Evolutionary conservation across 1,284 basidiomycete genomes (phyloP).

Genomic region (Microbotryum silenes-acaulis): DNA sequence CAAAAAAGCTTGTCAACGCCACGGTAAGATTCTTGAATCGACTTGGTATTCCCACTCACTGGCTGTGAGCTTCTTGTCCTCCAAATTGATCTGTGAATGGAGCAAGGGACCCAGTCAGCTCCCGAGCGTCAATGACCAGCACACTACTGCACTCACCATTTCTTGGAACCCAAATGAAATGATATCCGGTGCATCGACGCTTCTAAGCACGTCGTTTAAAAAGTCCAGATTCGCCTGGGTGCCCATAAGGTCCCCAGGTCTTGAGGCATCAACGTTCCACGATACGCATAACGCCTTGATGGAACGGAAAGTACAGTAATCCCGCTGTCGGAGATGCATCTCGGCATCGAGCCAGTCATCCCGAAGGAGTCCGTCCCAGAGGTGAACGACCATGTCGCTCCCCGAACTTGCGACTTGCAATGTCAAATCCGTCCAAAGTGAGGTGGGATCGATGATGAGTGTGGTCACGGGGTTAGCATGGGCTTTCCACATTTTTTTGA

Average conservation of each 20-base stretch:
- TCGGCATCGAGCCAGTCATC: constrained; percentile 77
- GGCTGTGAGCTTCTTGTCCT: constrained; percentile 87
- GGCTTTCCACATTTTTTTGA: constrained; percentile 83
- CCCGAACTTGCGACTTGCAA: constrained; percentile 71
- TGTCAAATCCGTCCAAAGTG: constrained; percentile 40
- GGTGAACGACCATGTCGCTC: constrained; percentile 61
- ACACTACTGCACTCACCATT: constrained; percentile 59
- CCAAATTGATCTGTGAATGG: constrained; percentile 64
- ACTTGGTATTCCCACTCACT: constrained; percentile 66
- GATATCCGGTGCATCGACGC: constrained; percentile 68
- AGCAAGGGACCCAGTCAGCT: constrained; percentile 47
- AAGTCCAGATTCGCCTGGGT: constrained; percentile 58
- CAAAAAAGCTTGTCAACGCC: neutral
- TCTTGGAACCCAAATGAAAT: constrained; percentile 92
- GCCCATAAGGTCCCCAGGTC: constrained; percentile 60
- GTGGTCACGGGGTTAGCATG: constrained; percentile 71
- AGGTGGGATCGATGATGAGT: constrained; percentile 57
- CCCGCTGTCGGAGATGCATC: constrained; percentile 61
- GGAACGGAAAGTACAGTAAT: constrained; percentile 71
- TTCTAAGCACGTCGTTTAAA: constrained; percentile 60
- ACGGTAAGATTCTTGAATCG: constrained; percentile 35
- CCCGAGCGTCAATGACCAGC: constrained; percentile 79
- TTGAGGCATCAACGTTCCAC: constrained; percentile 88
- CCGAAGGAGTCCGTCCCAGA: constrained; percentile 86
- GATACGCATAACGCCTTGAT: constrained; percentile 75